Percentiles rank a stretch among this genome's conserved stretches.
phyloP scores from a whole-genome alignment of 768 basidiomycete species.

The Tulasnella sp. region DNA sequence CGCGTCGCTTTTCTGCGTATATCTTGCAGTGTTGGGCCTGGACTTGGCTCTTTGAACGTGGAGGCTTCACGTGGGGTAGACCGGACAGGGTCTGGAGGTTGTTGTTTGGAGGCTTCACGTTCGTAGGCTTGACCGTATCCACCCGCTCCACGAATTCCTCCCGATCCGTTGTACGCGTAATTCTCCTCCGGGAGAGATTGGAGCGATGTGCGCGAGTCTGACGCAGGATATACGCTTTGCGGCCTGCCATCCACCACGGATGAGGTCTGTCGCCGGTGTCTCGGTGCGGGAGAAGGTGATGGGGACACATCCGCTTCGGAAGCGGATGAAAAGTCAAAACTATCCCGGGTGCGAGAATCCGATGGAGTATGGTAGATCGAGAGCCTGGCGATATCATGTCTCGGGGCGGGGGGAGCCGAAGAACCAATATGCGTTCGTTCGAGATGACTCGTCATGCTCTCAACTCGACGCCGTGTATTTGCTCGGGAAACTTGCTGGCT shows the following conservation, averaged over 20 bases:
- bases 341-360: not conserved
- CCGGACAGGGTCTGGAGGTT: not conserved
- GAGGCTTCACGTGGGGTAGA: not conserved
- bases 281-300: conserved; percentile 14
- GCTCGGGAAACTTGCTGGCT: not conserved
- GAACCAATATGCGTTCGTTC: not conserved
- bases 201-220: conserved; percentile 14
- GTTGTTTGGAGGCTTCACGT: not conserved
- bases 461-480: not conserved
- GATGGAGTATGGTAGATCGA: conserved; percentile 22
- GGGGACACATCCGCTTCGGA: conserved; percentile 6
- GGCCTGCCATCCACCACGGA: not conserved
- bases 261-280: not conserved
- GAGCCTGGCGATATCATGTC: not conserved
- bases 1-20: not conserved
- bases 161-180: conserved; percentile 2
- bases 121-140: not conserved
- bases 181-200: conserved; percentile 7
- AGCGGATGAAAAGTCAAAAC: conserved; percentile 21
- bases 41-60: not conserved
- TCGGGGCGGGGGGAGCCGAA: not conserved
- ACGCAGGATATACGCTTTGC: not conserved
- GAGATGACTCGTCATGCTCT: conserved; percentile 5
- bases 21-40: conserved; percentile 4
- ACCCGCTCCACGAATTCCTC: not conserved